Evolutionary conservation across 768 basidiomycete genomes (phyloP), one percentile per base, ranked within the genome.

Genomic region (Coprinopsis sp.): DNA sequence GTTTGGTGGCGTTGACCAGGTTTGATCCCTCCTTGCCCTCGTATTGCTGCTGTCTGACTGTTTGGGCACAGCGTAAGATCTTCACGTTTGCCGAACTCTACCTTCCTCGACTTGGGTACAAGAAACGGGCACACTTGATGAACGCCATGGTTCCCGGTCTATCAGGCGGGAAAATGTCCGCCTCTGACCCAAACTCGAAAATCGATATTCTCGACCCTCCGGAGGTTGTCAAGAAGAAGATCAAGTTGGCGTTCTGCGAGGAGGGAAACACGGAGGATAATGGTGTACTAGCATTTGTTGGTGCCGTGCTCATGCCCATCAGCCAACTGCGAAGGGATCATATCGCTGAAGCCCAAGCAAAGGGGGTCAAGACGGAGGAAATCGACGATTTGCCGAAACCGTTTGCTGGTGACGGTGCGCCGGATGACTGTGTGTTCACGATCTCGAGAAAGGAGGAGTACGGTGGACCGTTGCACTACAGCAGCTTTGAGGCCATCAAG

Each of bases 1-100:
- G 65, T 99, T 99, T 54, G 96, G 95, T 13, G 96, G 96, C 43
- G 84, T 91, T 7, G 96, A 99, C 61, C 95, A 98, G 78, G 94
- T 94, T 45, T 44, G 77, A 59, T 6, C 37, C 29, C 14, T 8
- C 16, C 7, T 28, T 44, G 22, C 25, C 16, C 28, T 29, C 22
- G 37, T 11, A 10, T 8, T 36, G 10, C 3, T 29, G 2, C 6
- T n/a, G 2, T 18, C 22, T 16, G 11, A 30, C 19, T 2, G 18
- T 6, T 14, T 6, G 50, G 40, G 40, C 43, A 13, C n/a, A 95
- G 91, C 83, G 95, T 49, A 98, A 98, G 71, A 97, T 98, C 60
- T 99, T 99, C 68, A 97, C 92, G 16, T 95, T 95, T 58, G 94
- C 96, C 6, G 94, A 98, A 62, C 78, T 87, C 57, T 94, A 93